Evolutionary conservation across 1,284 basidiomycete genomes (phyloP).

Genomic region (Macrocystidia cucumis): DNA sequence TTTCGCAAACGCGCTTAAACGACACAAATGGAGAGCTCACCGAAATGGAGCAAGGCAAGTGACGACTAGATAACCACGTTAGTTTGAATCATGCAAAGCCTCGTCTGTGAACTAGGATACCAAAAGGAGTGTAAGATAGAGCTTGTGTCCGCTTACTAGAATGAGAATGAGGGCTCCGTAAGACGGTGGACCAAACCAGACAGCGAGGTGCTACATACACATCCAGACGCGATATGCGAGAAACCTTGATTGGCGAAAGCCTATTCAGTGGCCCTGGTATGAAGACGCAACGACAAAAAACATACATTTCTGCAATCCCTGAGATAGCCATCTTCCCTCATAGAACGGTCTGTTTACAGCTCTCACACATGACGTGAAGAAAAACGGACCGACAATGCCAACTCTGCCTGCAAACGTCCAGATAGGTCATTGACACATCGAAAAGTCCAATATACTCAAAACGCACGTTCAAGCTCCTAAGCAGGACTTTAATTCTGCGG

Average conservation of each 20-base stretch:
- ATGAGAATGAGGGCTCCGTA: neutral
- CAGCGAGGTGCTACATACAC: conserved; percentile 12
- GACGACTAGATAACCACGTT: conserved; percentile 10
- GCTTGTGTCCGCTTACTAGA: conserved; percentile 15
- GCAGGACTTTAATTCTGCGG: no score
- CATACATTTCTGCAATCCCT: conserved; percentile 20
- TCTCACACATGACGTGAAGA: neutral
- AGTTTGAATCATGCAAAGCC: conserved; percentile 3
- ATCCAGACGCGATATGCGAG: conserved; percentile 22
- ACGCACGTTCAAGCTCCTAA: conserved; percentile 24
- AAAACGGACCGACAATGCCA: conserved; percentile 18
- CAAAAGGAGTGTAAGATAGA: conserved; percentile 14
- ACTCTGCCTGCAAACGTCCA: conserved; percentile 20
- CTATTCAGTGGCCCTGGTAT: neutral
- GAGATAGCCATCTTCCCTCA: conserved; percentile 21
- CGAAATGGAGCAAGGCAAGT: conserved; percentile 20
- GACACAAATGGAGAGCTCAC: conserved; percentile 10
- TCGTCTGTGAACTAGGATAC: no score
- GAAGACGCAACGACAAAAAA: neutral
- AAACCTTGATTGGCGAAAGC: conserved; percentile 14
- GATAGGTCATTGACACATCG: no score
- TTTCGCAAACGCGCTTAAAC: neutral
- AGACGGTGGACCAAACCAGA: neutral
- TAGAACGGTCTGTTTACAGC: neutral
- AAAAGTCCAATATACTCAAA: no score